Base-by-base conservation (phyloP, 768 basidiomycete genomes). In the Boletus sensibilis region DNA sequence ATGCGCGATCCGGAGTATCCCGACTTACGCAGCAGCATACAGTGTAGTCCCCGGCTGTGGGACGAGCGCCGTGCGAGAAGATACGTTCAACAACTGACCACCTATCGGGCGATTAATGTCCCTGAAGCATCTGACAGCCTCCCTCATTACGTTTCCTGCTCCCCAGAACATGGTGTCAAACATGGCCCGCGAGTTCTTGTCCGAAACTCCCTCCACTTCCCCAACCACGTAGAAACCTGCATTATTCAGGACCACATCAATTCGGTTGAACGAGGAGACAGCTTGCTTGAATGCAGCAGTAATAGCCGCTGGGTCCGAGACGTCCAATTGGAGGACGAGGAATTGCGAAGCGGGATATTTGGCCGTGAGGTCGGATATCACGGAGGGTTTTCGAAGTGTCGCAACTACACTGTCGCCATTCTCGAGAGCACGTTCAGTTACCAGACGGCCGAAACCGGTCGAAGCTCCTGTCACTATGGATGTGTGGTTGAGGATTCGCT, bases 151-250 rank as follows among this genome's bases (percentile, higher is more conserved):
- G 34, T 60, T 64, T n/a, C 55, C 57, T 6, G 70, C 68, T 31
- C 72, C 70, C 73, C 72, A 74, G 50, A 68, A 68, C 49, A 71
- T 59, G 55, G 68, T 66, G 40, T 78, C 78, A 54, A 80, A 78
- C 64, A 73, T 53, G 29, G 59, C 61, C 91, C 94, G n/a, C 79
- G 92, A 41, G 74, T 92, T 53, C 81, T 92, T 52, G 88, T 95
- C 55, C 90, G 94, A 2, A 86, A 94, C 66, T 86, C 88, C 16
- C 76, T 96, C 33, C 88, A 94, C 73, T 88, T 95, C 78, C 3
- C 62, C 70, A 20, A 74, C 51, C 4, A 71, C 61, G 2, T 50
- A 68, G 54, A 65, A 72, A 46, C 62, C 69, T 49, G 79, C 78
- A 50, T 81, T 82, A 53, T 75, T 79, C 51, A 76, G 67, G 13